A percentile compares a stretch with the other conserved stretches of the same genome.
Evolutionary conservation across 495 filamentous ascomycete species (phyloP).

Genomic region (Monascus purpureus): DNA sequence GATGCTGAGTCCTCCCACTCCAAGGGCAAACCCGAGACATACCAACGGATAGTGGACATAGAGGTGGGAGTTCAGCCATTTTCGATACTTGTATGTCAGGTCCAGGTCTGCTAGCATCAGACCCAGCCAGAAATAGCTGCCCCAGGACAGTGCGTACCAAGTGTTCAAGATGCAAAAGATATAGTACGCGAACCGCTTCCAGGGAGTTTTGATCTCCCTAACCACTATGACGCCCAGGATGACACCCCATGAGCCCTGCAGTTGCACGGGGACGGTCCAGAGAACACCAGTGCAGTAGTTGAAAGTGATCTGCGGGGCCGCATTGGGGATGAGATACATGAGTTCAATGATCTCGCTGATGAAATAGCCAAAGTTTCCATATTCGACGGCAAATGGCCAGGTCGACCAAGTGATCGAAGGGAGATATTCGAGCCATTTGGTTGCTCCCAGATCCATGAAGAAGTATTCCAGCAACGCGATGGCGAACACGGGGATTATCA

Average conservation of each 20-base stretch:
- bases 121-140: constrained; percentile 24
- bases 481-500: constrained; percentile 22
- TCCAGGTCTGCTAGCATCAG: constrained; percentile 26
- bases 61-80: constrained; percentile 13
- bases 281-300: constrained; percentile 31
- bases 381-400: constrained; percentile 22
- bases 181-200: constrained; percentile 29
- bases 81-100: constrained; percentile 23
- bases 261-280: constrained; percentile 29
- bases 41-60: constrained; percentile 16
- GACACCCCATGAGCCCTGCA: constrained; percentile 24
- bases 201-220: constrained; percentile 26
- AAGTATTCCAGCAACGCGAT: constrained; percentile 27
- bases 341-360: constrained; percentile 23
- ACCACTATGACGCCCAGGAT: constrained; percentile 22
- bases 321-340: constrained; percentile 28
- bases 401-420: constrained; percentile 28
- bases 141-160: constrained; percentile 28
- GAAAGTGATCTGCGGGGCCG: constrained; percentile 25
- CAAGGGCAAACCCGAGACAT: constrained; percentile 7
- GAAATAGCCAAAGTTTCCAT: constrained; percentile 17
- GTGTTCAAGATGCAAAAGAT: constrained; percentile 19
- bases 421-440: constrained; percentile 22
- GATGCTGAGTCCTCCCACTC: constrained; percentile 11
- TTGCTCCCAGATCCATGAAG: constrained; percentile 24